These are phyloP conservation scores for Podospora pseudopauciseta DNA, from an alignment of 495 filamentous ascomycete species.

Conservation along the genomic window DNA sequence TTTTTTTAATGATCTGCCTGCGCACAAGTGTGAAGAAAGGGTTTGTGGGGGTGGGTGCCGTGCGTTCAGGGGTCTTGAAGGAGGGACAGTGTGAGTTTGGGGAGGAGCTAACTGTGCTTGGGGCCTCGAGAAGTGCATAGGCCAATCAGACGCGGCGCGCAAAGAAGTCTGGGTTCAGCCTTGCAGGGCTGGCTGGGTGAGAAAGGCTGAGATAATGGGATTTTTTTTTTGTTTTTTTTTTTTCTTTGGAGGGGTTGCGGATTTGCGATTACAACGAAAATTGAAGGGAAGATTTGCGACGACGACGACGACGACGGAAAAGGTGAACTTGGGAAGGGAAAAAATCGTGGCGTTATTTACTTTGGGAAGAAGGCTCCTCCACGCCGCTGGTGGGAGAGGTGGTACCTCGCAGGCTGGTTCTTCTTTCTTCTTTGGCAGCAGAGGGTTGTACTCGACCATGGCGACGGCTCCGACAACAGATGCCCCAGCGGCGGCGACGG, in stretches of 20 bases:
- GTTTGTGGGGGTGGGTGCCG: neutral
- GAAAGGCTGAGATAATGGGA: neutral
- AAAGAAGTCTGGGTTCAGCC: neutral
- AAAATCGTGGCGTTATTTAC: neutral
- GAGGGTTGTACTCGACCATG: neutral
- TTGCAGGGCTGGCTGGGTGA: neutral
- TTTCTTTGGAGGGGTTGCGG: too few relatives aligned
- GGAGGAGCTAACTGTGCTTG: neutral
- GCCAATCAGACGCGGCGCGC: neutral
- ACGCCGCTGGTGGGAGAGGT: neutral
- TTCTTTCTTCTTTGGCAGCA: neutral
- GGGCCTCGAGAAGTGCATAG: neutral
- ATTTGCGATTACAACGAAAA: neutral
- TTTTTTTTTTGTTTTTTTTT: neutral
- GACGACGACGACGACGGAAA: neutral
- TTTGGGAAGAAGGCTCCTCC: slow-evolving; percentile 1
- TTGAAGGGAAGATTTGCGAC: neutral
- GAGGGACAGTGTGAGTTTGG: neutral
- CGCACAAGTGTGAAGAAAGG: neutral
- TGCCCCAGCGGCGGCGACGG: slow-evolving; percentile 7
- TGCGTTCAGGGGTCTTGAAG: neutral
- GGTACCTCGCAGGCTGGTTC: neutral
- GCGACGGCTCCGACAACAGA: slow-evolving; percentile 7
- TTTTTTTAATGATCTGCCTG: neutral
- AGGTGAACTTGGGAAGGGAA: neutral